Conservation (phyloP, 2,329 filamentous ascomycete genomes). For the Chrysoporthe deuterocubensis region DNA sequence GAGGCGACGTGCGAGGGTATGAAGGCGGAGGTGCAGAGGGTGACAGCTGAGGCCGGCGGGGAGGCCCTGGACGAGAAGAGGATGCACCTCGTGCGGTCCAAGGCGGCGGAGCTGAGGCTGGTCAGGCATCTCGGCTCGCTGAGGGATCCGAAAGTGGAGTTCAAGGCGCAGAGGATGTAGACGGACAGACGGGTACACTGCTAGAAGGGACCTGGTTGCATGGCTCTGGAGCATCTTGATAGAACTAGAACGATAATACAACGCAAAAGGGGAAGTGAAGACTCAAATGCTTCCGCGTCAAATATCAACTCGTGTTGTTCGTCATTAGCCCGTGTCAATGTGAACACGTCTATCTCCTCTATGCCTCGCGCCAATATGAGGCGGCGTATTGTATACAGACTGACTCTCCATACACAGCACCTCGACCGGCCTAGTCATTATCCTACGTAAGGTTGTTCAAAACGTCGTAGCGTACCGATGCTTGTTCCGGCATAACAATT, state of each 20-base stretch:
- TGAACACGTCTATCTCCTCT: constrained; percentile 3
- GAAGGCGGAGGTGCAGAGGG: constrained; percentile 52
- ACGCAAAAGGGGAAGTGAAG: constrained; percentile 4
- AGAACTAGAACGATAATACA: constrained; percentile 22
- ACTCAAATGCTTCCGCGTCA: neutral
- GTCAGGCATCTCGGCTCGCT: constrained; percentile 75
- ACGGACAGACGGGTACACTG: constrained; percentile 1
- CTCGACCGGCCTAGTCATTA: constrained; percentile 9
- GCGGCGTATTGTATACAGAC: constrained; percentile 3
- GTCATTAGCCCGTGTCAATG: constrained; percentile 11
- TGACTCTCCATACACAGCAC: neutral
- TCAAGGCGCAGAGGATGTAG: constrained; percentile 60
- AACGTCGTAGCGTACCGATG: neutral
- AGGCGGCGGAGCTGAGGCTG: constrained; percentile 86
- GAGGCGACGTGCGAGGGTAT: constrained; percentile 69
- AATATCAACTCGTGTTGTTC: neutral
- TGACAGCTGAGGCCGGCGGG: constrained; percentile 46
- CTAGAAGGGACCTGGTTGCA: neutral
- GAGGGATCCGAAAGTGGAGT: constrained; percentile 65
- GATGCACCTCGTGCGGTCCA: constrained; percentile 71
- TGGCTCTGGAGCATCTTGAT: constrained; percentile 13
- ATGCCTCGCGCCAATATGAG: neutral
- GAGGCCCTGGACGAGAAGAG: constrained; percentile 52
- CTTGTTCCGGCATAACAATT: neutral
- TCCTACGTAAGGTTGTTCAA: constrained; percentile 5